Evolutionary conservation across 2,329 filamentous ascomycete species (phyloP), one percentile per base, ranked within the genome.

Genomic region (Xylaria multiplex): DNA sequence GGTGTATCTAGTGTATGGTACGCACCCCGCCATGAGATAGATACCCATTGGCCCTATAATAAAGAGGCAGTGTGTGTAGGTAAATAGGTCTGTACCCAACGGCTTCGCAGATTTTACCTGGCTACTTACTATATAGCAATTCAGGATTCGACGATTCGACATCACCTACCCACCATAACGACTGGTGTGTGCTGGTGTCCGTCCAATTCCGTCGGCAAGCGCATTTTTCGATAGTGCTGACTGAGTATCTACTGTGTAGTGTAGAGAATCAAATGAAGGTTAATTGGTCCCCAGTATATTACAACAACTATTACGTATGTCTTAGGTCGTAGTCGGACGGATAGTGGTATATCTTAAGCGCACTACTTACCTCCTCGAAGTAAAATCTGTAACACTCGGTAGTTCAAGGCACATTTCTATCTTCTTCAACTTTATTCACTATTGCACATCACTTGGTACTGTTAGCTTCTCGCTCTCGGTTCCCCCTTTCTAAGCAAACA

Each of bases 21-120:
- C 45, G 53, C 40, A 56, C 54, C 40, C 40, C 42, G 54, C 54
- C 14, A 30, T 16, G 22, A 13, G 37, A 40, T 49, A 30, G 37
- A 40, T 40, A 40, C 37, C 11, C 14, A 40, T 13, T 27, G 27
- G 27, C 27, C 27, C 5, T 27, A 2, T 27, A 27, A 27, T 27
- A 27, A 2, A 27, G 27, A 27, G 27, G 27, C 5, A 27, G n/a
- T n/a, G 27, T 27, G 27, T 27, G 27, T 27, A 27, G 27, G 27
- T 27, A 27, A 27, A 27, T 35, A 35, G 9, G 32, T 7, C 4
- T 35, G 32, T 35, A 35, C 9, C 27, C 5, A 27, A 27, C 27
- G 27, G 27, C 27, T 35, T 32, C 32, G 49, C 27, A 35, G 49
- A 35, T 35, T 35, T 35, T 35, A 35, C 32, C 32, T 35, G 8